These are phyloP conservation scores for Oryza officinalis DNA, from an alignment of 176 grass and related monocot species.

Conservation along the genomic window DNA sequence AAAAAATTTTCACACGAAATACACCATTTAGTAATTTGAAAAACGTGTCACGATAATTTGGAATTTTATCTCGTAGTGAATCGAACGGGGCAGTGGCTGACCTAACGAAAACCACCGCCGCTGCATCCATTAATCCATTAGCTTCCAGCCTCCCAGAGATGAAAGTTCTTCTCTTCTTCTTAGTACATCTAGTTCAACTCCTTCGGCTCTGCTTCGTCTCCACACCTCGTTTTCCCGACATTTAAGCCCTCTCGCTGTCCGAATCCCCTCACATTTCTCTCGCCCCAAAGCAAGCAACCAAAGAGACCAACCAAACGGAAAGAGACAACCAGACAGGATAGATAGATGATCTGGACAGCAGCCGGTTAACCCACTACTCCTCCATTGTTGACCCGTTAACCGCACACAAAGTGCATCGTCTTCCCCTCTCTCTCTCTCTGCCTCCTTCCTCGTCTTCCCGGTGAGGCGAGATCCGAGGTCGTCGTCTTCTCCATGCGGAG, in stretches of 20 bases:
- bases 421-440: background rate
- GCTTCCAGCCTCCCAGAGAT: background rate
- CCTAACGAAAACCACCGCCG: background rate
- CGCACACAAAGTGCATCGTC: background rate
- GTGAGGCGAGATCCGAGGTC: slow-evolving; percentile 8
- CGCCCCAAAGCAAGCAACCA: slow-evolving; percentile 29
- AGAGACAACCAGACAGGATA: slow-evolving; percentile 29
- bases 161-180: background rate
- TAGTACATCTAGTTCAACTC: background rate
- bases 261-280: slow-evolving; percentile 38
- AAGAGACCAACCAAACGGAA: slow-evolving; percentile 39
- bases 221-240: background rate
- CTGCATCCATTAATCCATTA: background rate
- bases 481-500: slow-evolving; percentile 34
- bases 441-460: background rate
- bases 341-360: background rate
- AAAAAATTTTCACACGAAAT: no score
- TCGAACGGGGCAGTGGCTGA: no score
- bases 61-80: no score
- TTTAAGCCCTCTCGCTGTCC: slow-evolving; percentile 43
- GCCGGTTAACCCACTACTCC: background rate
- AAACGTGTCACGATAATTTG: no score
- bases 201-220: background rate
- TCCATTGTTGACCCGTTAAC: slow-evolving; percentile 23
- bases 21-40: no score